Evolutionary conservation across 2,329 filamentous ascomycete species (phyloP), one percentile per base, ranked within the genome.

Genomic region (Chaetomiaceae sp.): DNA sequence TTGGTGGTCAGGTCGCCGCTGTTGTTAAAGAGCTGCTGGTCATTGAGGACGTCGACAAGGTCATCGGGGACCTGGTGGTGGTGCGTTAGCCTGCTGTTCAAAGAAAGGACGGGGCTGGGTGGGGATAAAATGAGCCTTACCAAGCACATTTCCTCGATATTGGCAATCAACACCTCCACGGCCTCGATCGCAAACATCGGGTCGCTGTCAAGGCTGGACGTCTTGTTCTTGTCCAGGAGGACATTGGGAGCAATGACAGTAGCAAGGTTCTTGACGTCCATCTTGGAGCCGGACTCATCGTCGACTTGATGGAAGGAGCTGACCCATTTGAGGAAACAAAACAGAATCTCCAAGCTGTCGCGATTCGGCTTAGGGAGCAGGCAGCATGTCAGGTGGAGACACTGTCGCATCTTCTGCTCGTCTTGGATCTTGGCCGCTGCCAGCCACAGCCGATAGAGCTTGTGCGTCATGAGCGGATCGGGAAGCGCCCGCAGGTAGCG

Each of bases 221-320:
- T 78, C 65, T 85, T 86, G 37, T 79, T 71, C 58, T 75, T 76
- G 58, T 85, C 87, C 61, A 87, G 91, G 12, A 96, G 77, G 55
- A 99, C 89, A 63, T 99, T 99, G 0, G 93, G 93, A 5, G 92
- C 91, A 68, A 99, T 96, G 56, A 99, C 93, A 3, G 95, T 97
- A 3, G 93, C 89, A 56, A 99, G 79, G 64, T 99, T 99, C 73
- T 95, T 90, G 47, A 95, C 87, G 66, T 99, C 93, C 93, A 99
- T 99, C 76, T 97, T 96, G 61, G 92, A 96, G 21, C 93, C 93
- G 19, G 87, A 87, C 66, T 99, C 93, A 63, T 99, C 93, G 62
- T 99, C 93, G 13, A 99, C 85, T 64, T 96, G 91, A 56, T 95
- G 92, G 74, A 99, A 99, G 2, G 91, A 96, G 4, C 91, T 90